Evolutionary conservation across 345 rosid species (phyloP).

Genomic region (Aethionema arabicum): DNA sequence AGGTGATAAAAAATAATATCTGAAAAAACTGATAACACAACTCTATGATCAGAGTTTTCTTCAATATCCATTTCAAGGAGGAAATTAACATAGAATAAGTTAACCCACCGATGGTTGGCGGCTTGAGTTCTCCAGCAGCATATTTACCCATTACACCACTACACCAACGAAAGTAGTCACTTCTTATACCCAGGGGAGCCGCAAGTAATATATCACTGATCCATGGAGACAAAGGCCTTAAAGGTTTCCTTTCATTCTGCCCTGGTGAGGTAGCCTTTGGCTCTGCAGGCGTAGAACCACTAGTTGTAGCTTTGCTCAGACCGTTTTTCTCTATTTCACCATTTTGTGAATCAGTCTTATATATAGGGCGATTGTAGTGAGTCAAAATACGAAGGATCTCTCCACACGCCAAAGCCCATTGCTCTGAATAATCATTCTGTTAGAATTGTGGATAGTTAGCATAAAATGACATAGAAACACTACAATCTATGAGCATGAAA

Average conservation of each 20-base stretch:
- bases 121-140: constrained; percentile 97
- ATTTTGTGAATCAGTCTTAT: constrained; percentile 60
- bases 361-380: constrained; percentile 97
- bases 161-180: constrained; percentile 98
- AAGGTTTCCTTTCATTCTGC: constrained; percentile 79
- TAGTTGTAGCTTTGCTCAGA: constrained; percentile 48
- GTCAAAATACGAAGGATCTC: constrained; percentile 94
- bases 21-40: constrained; percentile 1
- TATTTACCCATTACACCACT: constrained; percentile 99
- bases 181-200: constrained; percentile 89
- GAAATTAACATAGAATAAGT: constrained; percentile 16
- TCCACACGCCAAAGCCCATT: constrained; percentile 98
- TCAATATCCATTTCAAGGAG: neutral
- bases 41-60: neutral
- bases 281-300: constrained; percentile 44
- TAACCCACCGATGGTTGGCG: constrained; percentile 79
- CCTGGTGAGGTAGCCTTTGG: constrained; percentile 41
- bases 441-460: constrained; percentile 24
- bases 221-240: constrained; percentile 97
- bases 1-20: constrained; percentile 4
- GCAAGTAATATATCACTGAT: constrained; percentile 90
- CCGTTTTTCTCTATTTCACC: constrained; percentile 54
- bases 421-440: constrained; percentile 95
- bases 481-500: constrained; percentile 1
- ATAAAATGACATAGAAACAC: neutral